phyloP scores from a whole-genome alignment of 345 rosid genomes.

The Sonneratia alba region DNA sequence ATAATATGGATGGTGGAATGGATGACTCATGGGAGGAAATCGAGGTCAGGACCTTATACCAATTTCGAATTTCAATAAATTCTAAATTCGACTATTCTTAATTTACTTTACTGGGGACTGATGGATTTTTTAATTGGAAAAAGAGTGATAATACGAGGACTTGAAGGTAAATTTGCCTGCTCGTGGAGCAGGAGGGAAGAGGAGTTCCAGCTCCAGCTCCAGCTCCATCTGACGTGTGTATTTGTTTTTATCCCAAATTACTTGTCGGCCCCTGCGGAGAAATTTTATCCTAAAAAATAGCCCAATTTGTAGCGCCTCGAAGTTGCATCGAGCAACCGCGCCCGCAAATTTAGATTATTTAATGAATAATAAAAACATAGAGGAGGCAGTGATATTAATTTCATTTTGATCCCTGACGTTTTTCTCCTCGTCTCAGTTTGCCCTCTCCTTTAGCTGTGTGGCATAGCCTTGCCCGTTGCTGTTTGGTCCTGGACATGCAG shows the following conservation, averaged over 20 bases:
- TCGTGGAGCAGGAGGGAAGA: background rate
- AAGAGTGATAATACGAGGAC: too few relatives aligned
- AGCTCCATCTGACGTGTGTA: background rate
- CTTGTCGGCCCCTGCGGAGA: background rate
- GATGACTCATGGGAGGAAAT: too few relatives aligned
- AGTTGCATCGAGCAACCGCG: background rate
- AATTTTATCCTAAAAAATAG: background rate
- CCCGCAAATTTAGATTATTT: background rate
- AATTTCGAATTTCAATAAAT: too few relatives aligned
- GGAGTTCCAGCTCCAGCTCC: background rate
- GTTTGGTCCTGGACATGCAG: too few relatives aligned
- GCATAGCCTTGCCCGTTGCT: too few relatives aligned
- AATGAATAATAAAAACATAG: too few relatives aligned
- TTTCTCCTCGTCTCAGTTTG: background rate
- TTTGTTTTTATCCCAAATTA: background rate
- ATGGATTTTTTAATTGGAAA: too few relatives aligned
- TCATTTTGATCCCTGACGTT: background rate
- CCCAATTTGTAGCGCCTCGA: conserved; percentile 11
- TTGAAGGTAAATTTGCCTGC: background rate
- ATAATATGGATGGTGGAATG: too few relatives aligned
- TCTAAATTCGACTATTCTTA: too few relatives aligned
- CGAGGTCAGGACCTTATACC: too few relatives aligned
- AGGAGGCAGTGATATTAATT: background rate
- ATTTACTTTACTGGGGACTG: too few relatives aligned
- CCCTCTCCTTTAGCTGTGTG: too few relatives aligned